phyloP scores from a whole-genome alignment of 306 rosid genomes.

The Cucumis cinereus region DNA sequence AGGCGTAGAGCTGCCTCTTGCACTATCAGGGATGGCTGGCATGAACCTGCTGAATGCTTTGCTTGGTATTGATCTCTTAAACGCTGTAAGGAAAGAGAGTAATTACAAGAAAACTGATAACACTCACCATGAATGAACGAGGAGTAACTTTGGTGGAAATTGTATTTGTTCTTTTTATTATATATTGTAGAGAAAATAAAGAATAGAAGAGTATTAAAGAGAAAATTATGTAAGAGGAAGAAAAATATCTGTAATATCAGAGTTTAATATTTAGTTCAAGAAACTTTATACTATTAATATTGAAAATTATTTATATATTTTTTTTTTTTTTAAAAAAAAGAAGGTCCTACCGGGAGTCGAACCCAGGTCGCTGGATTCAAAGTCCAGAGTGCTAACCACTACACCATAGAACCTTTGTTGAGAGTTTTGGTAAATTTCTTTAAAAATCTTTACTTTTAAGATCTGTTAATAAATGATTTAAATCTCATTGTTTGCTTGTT shows the following conservation, averaged over 20 bases:
- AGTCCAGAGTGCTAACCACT: slow-evolving; percentile 45
- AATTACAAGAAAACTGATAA: slow-evolving; percentile 13
- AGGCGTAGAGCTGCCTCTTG: slow-evolving; percentile 85
- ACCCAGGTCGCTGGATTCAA: slow-evolving; percentile 38
- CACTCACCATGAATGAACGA: slow-evolving; percentile 32
- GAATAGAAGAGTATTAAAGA: neutral
- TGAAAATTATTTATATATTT: no score
- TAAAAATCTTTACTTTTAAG: no score
- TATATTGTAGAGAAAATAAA: neutral
- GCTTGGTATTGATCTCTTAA: slow-evolving; percentile 77
- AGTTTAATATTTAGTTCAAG: neutral
- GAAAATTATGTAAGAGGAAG: neutral
- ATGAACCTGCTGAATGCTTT: slow-evolving; percentile 72
- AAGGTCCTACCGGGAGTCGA: slow-evolving; percentile 35
- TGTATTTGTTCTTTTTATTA: neutral
- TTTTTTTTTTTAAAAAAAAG: neutral
- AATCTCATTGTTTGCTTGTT: no score
- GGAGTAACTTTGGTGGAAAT: neutral
- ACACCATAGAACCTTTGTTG: slow-evolving; percentile 19
- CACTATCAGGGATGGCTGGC: slow-evolving; percentile 77
- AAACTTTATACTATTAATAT: neutral
- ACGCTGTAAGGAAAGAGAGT: slow-evolving; percentile 58
- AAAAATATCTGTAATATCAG: neutral
- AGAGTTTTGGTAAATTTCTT: no score
- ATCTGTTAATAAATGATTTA: no score